Base-by-base conservation (phyloP, 495 filamentous ascomycete species). In the Penicillium manginii region DNA sequence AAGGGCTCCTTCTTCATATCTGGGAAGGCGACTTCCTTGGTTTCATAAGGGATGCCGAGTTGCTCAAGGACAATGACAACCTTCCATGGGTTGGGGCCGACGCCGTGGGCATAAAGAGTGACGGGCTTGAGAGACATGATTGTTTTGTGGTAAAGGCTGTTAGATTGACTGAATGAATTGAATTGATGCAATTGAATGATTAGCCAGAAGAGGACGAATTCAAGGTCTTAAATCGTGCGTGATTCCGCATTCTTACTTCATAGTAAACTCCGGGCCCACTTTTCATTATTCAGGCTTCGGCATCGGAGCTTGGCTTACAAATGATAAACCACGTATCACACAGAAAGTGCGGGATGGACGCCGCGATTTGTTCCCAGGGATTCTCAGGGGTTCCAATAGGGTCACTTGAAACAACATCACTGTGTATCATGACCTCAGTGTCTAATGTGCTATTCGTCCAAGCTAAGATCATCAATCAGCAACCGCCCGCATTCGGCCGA, bases 71-170 rank as follows among this genome's bases (percentile, higher is more conserved):
- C 48, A 35, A 87, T 83, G 60, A 74, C 72, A 14, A 90, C 83
- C 66, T 91, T 92, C 76, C 78, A 83, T 15, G 86, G 83, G 64
- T 89, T 88, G 55, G 87, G 84, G 21, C 82, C 83, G 32, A 15
- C 15, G 9, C 55, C 55, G 46, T 74, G 70, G 46, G 62, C 74
- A 54, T 81, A 81, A 47, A 82, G 60, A 33, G 57, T 69, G 57
- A 83, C 74, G 1, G 79, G 71, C 55, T 82, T 74, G 64, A 74
- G 71, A 58, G 75, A 73, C 77, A 78, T 78, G 26, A 19, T 68
- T 45, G 15, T 61, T 45, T 23, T 39, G 19, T 26, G 26, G 26
- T 59, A 11, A 50, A 15, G 32, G 37, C 49, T 39, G 47, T 11
- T n/a, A 4, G 0, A 39, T 39, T 4, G 35, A n/a, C 6, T 17